Evolutionary conservation across 192 early-diverging fungal species (phyloP), one percentile per base, ranked within the genome.

Genomic region (Coemansia sp.): DNA sequence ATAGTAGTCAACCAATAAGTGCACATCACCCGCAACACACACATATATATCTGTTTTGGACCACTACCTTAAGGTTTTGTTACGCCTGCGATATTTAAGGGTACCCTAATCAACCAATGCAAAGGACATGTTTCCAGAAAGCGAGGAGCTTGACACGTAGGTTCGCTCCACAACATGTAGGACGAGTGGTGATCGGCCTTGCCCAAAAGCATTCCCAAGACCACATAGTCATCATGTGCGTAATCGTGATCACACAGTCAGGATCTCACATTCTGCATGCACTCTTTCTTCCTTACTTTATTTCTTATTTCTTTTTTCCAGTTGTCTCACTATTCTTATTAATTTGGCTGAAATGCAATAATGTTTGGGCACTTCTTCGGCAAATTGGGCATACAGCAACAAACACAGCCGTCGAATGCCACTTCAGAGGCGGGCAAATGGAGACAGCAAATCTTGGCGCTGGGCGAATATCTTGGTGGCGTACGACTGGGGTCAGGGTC

Each of bases 291-390:
- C 1, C 27, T 27, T 27, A 27, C 27, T 27, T 24, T 24, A 0
- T 0, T 27, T 27, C 27, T 27, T 27, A 27, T 24, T 24, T 24
- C 24, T 11, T 46, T 46, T 15, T 46, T 5, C 44, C 5, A 51
- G 20, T n/a, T 49, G 7, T 47, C 27, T 12, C 24, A 16, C 8
- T 46, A 44, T 67, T 55, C 16, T 54, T 22, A 3, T 51, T 40
- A n/a, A 7, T 67, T 67, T 55, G 31, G 44, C 16, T 15, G 38
- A 51, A 55, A 68, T 22, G 41, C 31, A 22, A 22, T 7, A 60
- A 79, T 75, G 72, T 74, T 74, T 68, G 65, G 44, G n/a, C 59
- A 65, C 38, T 70, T 75, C 51, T 61, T 79, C 43, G 67, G 68
- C 54, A 49, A 73, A 3, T 65, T 78, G 29, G 76, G 76, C 18